Evolutionary conservation across 2,329 filamentous ascomycete species (phyloP).

Genomic region (Claviceps fusiformis): DNA sequence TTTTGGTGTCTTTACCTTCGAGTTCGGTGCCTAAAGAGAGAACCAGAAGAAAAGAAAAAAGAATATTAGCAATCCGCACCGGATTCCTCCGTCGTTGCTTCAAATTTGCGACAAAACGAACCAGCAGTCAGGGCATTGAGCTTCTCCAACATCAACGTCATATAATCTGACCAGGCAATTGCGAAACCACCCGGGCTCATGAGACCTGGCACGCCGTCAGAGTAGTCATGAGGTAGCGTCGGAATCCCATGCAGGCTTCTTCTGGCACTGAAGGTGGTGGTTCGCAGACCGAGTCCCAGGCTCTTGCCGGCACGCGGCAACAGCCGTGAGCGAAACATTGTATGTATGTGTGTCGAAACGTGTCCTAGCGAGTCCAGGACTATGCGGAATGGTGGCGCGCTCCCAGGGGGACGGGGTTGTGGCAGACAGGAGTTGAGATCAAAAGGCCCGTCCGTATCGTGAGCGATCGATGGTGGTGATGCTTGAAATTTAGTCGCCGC

Average conservation of each 20-base stretch:
- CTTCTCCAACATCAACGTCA: slow-evolving; percentile 57
- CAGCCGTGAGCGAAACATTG: slow-evolving; percentile 41
- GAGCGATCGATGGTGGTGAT: neutral
- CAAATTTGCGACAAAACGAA: slow-evolving; percentile 26
- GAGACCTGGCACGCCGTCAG: slow-evolving; percentile 50
- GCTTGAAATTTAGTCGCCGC: neutral
- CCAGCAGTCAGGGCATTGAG: slow-evolving; percentile 64
- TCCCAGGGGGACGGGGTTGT: neutral
- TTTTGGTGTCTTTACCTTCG: slow-evolving; percentile 47
- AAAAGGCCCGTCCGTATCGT: neutral
- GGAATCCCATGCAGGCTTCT: slow-evolving; percentile 36
- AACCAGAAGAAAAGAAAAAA: neutral
- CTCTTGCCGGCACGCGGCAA: slow-evolving; percentile 30
- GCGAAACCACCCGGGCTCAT: slow-evolving; percentile 57
- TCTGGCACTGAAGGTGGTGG: slow-evolving; percentile 20
- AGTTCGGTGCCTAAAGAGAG: slow-evolving; percentile 43
- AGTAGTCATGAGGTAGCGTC: slow-evolving; percentile 31
- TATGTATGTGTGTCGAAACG: neutral
- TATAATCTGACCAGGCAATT: slow-evolving; percentile 74
- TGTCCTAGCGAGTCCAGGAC: neutral
- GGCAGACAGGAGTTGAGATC: too few species aligned
- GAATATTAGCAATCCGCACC: neutral
- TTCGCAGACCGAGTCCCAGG: slow-evolving; percentile 21
- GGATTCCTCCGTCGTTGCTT: neutral
- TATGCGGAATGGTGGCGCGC: neutral